Percentiles rank a stretch among this genome's conserved stretches.
Evolutionary conservation across 2,329 filamentous ascomycete species (phyloP).

Genomic region (Anthostomella pinea): DNA sequence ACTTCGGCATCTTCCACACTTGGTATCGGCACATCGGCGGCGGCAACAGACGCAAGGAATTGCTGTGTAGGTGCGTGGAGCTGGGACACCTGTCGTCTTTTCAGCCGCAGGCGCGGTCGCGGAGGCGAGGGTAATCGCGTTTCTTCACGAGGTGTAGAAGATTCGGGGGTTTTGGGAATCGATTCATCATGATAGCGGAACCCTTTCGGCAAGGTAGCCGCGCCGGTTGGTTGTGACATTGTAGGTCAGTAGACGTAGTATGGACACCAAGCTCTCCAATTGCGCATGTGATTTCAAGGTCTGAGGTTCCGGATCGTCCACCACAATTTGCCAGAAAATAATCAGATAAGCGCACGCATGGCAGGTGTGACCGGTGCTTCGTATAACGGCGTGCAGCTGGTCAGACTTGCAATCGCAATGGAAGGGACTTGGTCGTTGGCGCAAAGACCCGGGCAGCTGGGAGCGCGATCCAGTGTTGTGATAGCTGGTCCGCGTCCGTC

Average conservation of each 20-base stretch:
- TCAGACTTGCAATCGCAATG: no score
- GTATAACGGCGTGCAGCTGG: background rate
- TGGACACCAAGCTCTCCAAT: no score
- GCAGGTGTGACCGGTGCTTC: slow-evolving; percentile 1
- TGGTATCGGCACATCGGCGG: slow-evolving; percentile 61
- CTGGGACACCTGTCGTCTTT: slow-evolving; percentile 52
- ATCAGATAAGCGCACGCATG: slow-evolving; percentile 16
- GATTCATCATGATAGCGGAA: slow-evolving; percentile 37
- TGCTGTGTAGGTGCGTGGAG: slow-evolving; percentile 59
- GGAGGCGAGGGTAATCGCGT: slow-evolving; percentile 44
- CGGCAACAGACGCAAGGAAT: slow-evolving; percentile 65
- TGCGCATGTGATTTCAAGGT: background rate
- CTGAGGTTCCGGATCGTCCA: slow-evolving; percentile 11
- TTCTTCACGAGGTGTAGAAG: slow-evolving; percentile 36
- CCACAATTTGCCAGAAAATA: slow-evolving; percentile 13
- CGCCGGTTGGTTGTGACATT: no score
- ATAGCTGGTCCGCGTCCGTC: no score
- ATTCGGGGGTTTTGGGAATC: slow-evolving; percentile 52
- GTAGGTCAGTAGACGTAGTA: no score
- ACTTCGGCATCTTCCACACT: slow-evolving; percentile 58
- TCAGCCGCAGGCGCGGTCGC: slow-evolving; percentile 53
- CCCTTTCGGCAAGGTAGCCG: slow-evolving; percentile 43
- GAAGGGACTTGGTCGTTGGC: background rate
- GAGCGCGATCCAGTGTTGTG: no score
- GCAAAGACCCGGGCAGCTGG: background rate